phyloP scores from a whole-genome alignment of 2,329 filamentous ascomycete species.

The Aureobasidium sp. region DNA sequence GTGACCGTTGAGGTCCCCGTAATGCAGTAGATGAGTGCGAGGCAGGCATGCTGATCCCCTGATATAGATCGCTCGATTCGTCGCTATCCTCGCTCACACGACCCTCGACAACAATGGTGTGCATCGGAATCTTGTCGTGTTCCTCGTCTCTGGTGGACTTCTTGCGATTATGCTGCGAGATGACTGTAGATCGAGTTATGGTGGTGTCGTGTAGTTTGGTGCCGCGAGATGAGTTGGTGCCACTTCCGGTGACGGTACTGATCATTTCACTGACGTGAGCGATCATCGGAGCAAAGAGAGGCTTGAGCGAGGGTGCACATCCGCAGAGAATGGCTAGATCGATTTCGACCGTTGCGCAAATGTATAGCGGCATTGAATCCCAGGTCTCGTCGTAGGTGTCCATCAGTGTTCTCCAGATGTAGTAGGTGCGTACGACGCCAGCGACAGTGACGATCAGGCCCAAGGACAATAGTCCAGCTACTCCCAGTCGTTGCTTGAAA shows the following conservation, averaged over 20 bases:
- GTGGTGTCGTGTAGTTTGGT: neutral
- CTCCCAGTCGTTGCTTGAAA: conserved; percentile 27
- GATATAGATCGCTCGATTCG: neutral
- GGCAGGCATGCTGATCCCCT: neutral
- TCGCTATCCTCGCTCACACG: neutral
- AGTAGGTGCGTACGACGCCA: conserved; percentile 38
- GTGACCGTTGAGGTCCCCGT: neutral
- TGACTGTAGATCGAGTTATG: neutral
- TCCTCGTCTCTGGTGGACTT: neutral
- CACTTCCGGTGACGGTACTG: neutral
- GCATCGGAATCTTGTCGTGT: neutral
- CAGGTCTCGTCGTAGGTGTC: conserved; percentile 39
- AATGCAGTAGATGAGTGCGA: neutral
- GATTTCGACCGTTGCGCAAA: conserved; percentile 41
- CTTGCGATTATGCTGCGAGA: conserved; percentile 2
- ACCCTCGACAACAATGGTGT: neutral
- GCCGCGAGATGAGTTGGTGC: neutral
- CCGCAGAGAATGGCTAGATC: conserved; percentile 39
- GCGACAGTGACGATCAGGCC: conserved; percentile 19
- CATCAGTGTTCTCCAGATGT: conserved; percentile 37
- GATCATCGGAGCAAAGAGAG: conserved; percentile 20
- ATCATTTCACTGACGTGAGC: conserved; percentile 6
- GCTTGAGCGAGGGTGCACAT: conserved; percentile 32
- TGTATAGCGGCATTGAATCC: conserved; percentile 41
- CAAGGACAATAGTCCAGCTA: conserved; percentile 18